Evolutionary conservation across 768 basidiomycete species (phyloP), one percentile per base, ranked within the genome.

Genomic region (Podaxis sp.): DNA sequence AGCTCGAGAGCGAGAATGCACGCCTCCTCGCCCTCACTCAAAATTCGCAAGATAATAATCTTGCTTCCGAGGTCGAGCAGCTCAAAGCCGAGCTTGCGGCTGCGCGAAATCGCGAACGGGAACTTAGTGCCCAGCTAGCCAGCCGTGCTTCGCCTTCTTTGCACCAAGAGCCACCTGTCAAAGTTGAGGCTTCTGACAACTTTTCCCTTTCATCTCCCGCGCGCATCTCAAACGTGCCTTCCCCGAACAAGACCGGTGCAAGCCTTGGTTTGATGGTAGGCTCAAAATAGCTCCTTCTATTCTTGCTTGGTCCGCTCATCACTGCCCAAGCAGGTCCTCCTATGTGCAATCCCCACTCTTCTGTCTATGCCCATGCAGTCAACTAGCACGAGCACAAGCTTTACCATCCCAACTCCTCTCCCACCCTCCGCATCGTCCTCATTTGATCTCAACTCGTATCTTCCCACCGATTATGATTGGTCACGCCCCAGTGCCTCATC

Each of bases 1-100:
- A 91, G 71, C 79, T 94, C 33, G 93, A 94, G 76, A 85, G 89
- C 72, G 93, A 94, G 72, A 94, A 93, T 68, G 88, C 84, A 49
- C 81, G 87, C 43, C 85, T 94, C 57, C 80, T 85, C 37, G 80
- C 81, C 43, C 75, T 90, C 65, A 78, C 87, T 63, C 82, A 84
- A 70, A 76, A 72, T 47, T 13, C 52, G 55, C 57, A 67, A 61
- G 77, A 72, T 67, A 74, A 75, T 40, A 76, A 79, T 13, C 78
- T 86, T 57, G 69, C 80, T 59, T 83, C 83, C 53, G 85, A 87
- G 72, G 76, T 91, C 65, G 89, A 91, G 67, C 80, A 81, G 64
- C 84, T 93, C 68, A 83, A 83, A 57, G 78, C 83, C 38, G 85
- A 87, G 68, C 78, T 91, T 41, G 85, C 82, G 6, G 84, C 82